phyloP scores from a whole-genome alignment of 108 stramenopile species.

The Epithemia pelagica region DNA sequence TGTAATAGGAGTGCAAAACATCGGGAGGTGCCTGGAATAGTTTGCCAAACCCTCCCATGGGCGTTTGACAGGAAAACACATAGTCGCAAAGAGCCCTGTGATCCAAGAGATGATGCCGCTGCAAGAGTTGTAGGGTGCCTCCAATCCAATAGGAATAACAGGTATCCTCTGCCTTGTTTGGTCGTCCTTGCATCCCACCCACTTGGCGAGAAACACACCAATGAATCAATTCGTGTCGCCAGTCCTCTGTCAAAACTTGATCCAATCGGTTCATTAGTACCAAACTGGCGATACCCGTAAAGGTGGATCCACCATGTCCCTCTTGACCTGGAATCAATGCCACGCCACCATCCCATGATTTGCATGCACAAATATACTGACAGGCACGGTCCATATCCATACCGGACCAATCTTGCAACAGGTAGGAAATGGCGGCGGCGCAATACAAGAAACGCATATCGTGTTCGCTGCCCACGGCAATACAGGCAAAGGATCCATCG shows the following conservation, averaged over 20 bases:
- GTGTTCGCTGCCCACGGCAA: conserved; percentile 37
- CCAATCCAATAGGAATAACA: conserved; percentile 94
- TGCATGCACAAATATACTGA: conserved; percentile 40
- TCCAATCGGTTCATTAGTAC: conserved; percentile 60
- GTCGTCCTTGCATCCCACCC: conserved; percentile 80
- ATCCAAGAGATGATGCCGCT: conserved; percentile 30
- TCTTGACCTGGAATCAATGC: conserved; percentile 59
- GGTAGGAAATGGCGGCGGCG: conserved; percentile 62
- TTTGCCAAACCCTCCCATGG: conserved; percentile 78
- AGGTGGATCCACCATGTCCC: conserved; percentile 83
- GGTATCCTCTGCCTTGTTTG: conserved; percentile 82
- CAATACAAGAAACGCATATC: conserved; percentile 89
- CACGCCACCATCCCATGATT: conserved; percentile 65
- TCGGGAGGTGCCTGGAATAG: conserved; percentile 63
- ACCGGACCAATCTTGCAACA: conserved; percentile 40
- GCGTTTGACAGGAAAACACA: conserved; percentile 55
- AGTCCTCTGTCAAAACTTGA: conserved; percentile 27
- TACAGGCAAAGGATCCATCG: conserved; percentile 36
- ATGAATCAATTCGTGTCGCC: conserved; percentile 47
- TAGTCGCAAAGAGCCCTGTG: conserved; percentile 36
- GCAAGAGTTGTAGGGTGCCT: conserved; percentile 62
- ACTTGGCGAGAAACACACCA: conserved; percentile 71
- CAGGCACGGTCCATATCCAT: conserved; percentile 27
- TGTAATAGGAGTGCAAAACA: conserved; percentile 86
- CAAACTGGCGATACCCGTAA: conserved; percentile 74